Percentiles rank a stretch among this genome's conserved stretches.
phyloP scores from a whole-genome alignment of 305 asterid genomes.

The Fraxinus angustifolia region DNA sequence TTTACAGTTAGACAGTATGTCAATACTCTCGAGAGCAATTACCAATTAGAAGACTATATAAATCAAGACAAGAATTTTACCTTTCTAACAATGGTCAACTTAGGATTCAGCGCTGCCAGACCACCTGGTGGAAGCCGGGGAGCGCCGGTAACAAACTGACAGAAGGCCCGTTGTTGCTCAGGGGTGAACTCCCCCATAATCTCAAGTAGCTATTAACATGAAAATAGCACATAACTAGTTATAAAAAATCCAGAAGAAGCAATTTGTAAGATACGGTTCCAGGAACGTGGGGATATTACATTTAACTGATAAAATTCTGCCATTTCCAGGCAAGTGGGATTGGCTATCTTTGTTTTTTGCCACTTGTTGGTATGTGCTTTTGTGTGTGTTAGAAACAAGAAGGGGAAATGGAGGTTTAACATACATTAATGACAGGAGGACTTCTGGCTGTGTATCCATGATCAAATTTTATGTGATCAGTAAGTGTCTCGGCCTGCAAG shows the following conservation, averaged over 20 bases:
- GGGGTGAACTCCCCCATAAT: conserved; percentile 93
- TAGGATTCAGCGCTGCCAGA: conserved; percentile 85
- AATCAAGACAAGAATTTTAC: conserved; percentile 31
- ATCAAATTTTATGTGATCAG: conserved; percentile 90
- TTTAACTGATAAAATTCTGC: background rate
- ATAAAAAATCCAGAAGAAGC: background rate
- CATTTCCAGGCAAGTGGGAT: conserved; percentile 2
- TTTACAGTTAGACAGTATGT: conserved; percentile 2
- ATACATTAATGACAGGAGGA: conserved; percentile 73
- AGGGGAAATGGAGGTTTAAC: conserved; percentile 19
- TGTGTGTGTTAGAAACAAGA: background rate
- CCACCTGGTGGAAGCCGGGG: conserved; percentile 99
- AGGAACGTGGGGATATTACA: background rate
- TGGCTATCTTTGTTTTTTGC: background rate
- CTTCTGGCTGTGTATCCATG: conserved; percentile 98
- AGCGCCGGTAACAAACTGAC: conserved; percentile 99
- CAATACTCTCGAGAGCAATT: background rate
- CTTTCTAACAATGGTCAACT: conserved; percentile 97
- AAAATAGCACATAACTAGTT: conserved; percentile 2
- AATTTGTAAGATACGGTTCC: background rate
- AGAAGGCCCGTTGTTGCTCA: conserved; percentile 95
- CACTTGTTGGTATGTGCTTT: background rate
- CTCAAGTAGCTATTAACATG: conserved; percentile 69
- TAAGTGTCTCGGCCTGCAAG: conserved; percentile 81
- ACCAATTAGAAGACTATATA: background rate